These are phyloP conservation scores for Paramecium biaurelia DNA, from an alignment of 73 alveolate species.

Conservation along the genomic window DNA sequence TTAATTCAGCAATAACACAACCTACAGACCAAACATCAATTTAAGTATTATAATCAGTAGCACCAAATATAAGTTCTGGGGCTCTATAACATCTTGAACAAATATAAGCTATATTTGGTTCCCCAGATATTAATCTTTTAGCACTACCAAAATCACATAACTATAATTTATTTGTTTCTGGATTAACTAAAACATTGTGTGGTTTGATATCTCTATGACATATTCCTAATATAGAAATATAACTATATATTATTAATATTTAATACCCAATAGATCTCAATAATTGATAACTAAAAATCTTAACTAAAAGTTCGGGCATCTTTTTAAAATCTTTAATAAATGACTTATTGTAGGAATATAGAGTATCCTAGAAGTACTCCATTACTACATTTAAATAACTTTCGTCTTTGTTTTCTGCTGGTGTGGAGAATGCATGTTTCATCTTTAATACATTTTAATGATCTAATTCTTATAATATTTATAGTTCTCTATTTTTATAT, in stretches of 20 bases:
- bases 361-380: constrained; percentile 84
- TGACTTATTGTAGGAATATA: constrained; percentile 62
- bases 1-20: constrained; percentile 79
- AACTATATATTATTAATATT: neutral
- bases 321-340: constrained; percentile 60
- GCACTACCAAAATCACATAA: constrained; percentile 90
- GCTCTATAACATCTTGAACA: constrained; percentile 86
- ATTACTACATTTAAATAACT: constrained; percentile 76
- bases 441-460: constrained; percentile 73
- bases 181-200: constrained; percentile 78
- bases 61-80: constrained; percentile 83
- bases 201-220: constrained; percentile 89
- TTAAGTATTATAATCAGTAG: constrained; percentile 71
- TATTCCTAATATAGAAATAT: constrained; percentile 72
- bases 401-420: constrained; percentile 79
- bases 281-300: constrained; percentile 77
- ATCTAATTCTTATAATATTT: constrained; percentile 71
- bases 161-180: constrained; percentile 73
- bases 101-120: constrained; percentile 76
- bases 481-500: constrained; percentile 79
- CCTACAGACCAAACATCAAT: constrained; percentile 84
- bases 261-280: constrained; percentile 75
- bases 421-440: constrained; percentile 72
- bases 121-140: constrained; percentile 68
- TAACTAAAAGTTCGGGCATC: constrained; percentile 74